Evolutionary conservation across 1,284 basidiomycete genomes (phyloP), one percentile per base, ranked within the genome.

Genomic region (Naganishia sp.): DNA sequence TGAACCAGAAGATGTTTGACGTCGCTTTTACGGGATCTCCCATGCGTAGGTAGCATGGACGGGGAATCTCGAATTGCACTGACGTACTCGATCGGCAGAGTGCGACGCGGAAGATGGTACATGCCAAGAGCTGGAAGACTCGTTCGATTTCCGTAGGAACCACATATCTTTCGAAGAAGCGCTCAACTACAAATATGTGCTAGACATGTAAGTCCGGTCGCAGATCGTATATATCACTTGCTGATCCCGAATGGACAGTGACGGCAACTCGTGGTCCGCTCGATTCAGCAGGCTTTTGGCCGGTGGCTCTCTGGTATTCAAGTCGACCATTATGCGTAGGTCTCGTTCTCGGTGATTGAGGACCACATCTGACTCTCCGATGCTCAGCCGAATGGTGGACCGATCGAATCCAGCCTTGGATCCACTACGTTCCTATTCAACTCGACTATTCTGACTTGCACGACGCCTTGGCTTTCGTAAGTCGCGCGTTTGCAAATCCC

Each of bases 231-330:
- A 2, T n/a, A 3, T 11, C 11, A 18, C 16, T n/a, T 21, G 21
- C 36, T 21, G 16, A 56, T 16, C 36, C 55, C 64, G 64, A 33
- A 6, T 28, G 46, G 28, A 23, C 42, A 68, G 66, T 9, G 86
- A 88, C 70, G 87, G 87, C 2, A 87, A 89, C 70, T 87, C 85
- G 1, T 88, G 87, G 87, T 87, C 85, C 10, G 83, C 85, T 39
- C 83, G 88, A 1, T 89, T 88, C 70, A 71, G 75, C 64, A 70
- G 77, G n/a, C 70, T 79, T 1, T 63, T 79, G n/a, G 64, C 69
- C 16, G 72, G 72, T 3, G 77, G 77, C 15, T 73, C 73, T 6
- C 57, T 78, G 49, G 70, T 79, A 18, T 75, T 79, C 72, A 79
- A 79, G 70, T 63, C 69, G 4, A 78, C 77, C 18, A 72, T 76